phyloP scores from a whole-genome alignment of 2,329 filamentous ascomycete genomes.

The Drechslerella coelobrocha region DNA sequence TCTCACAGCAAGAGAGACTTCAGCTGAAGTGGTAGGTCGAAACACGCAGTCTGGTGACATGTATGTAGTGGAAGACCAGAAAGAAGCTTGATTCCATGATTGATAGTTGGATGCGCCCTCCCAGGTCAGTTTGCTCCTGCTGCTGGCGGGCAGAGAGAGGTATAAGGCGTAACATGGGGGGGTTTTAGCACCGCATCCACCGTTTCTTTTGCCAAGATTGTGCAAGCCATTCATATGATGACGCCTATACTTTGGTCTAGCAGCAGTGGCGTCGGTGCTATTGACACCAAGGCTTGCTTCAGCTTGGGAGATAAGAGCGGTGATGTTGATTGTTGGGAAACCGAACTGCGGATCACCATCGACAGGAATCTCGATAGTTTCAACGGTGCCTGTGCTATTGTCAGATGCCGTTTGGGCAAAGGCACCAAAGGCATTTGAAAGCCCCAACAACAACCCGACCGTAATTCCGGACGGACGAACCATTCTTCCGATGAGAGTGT shows the following conservation, averaged over 20 bases:
- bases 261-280: too few relatives aligned
- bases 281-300: constrained; percentile 44
- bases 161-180: constrained; percentile 7
- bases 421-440: constrained; percentile 35
- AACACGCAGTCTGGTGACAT: constrained; percentile 34
- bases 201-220: not conserved
- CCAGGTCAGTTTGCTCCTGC: constrained; percentile 8
- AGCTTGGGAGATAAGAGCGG: constrained; percentile 31
- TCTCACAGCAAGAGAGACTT: constrained; percentile 33
- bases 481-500: constrained; percentile 20
- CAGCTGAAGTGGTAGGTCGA: constrained; percentile 11
- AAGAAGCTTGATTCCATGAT: constrained; percentile 36
- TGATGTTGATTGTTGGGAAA: constrained; percentile 30
- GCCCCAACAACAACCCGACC: constrained; percentile 25
- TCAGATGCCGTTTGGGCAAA: too few relatives aligned
- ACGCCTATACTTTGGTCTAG: not conserved
- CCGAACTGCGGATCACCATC: constrained; percentile 24
- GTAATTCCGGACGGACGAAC: constrained; percentile 32
- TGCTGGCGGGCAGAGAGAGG: constrained; percentile 11
- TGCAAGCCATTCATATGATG: too few relatives aligned
- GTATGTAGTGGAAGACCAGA: constrained; percentile 40
- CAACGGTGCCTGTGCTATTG: too few relatives aligned
- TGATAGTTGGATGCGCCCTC: constrained; percentile 19
- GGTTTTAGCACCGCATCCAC: not conserved
- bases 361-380: constrained; percentile 10